Conservation (phyloP, 345 rosid genomes). For the Syzygium oleosum region DNA sequence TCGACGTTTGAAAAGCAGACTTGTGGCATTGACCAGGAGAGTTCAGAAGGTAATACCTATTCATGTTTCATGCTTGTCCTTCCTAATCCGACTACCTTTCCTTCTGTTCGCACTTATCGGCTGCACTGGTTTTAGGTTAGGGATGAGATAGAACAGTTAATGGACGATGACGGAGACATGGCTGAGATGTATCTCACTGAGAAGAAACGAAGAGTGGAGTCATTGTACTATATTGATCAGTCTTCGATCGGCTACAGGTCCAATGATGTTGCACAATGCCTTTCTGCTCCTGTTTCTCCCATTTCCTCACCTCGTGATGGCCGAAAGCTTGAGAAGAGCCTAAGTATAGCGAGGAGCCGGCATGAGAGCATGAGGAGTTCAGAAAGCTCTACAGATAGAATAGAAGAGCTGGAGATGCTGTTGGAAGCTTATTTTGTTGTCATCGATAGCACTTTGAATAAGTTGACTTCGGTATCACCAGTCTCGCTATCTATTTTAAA, state of each 20-base stretch:
- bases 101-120: neutral
- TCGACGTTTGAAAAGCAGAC: slow-evolving; percentile 94
- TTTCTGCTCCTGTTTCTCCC: slow-evolving; percentile 95
- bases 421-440: slow-evolving; percentile 97
- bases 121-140: slow-evolving; percentile 40
- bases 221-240: slow-evolving; percentile 68
- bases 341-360: slow-evolving; percentile 81
- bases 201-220: slow-evolving; percentile 81
- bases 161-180: slow-evolving; percentile 99
- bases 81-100: neutral
- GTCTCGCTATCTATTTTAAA: neutral
- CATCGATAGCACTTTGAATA: slow-evolving; percentile 90
- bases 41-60: slow-evolving; percentile 68
- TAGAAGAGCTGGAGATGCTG: slow-evolving; percentile 96
- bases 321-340: slow-evolving; percentile 72
- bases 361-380: slow-evolving; percentile 88
- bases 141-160: slow-evolving; percentile 97
- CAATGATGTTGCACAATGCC: slow-evolving; percentile 54
- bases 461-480: slow-evolving; percentile 73
- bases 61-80: neutral
- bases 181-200: slow-evolving; percentile 99
- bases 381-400: slow-evolving; percentile 57
- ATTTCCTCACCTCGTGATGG: slow-evolving; percentile 77
- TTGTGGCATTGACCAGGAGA: slow-evolving; percentile 85
- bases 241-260: slow-evolving; percentile 59